A percentile compares a stretch with the other conserved stretches of the same genome.
Evolutionary conservation across 305 asterid species (phyloP).

Genomic region (Galium porrigens): DNA sequence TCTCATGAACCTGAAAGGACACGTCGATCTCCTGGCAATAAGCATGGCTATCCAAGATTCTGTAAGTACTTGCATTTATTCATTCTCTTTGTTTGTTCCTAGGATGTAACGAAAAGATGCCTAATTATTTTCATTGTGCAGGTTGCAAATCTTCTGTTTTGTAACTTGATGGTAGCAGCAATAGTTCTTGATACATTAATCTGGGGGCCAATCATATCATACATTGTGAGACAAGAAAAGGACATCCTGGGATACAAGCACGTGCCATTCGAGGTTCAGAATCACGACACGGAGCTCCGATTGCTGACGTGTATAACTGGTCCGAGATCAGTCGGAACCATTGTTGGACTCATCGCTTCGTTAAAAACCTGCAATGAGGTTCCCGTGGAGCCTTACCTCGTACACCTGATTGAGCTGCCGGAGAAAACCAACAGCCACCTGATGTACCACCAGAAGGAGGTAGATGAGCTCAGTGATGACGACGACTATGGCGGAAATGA

Average conservation of each 20-base stretch:
- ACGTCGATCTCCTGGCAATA: constrained; percentile 67
- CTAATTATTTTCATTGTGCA: constrained; percentile 23
- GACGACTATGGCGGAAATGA: constrained; percentile 91
- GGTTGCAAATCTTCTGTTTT: constrained; percentile 49
- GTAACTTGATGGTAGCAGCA: constrained; percentile 55
- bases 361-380: constrained; percentile 46
- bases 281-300: constrained; percentile 61
- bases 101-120: neutral
- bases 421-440: constrained; percentile 50
- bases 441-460: constrained; percentile 65
- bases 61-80: constrained; percentile 33
- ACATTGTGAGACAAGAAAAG: constrained; percentile 61
- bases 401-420: constrained; percentile 87
- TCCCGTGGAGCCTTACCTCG: constrained; percentile 61
- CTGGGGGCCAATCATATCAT: constrained; percentile 75
- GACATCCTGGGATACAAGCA: constrained; percentile 62
- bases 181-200: constrained; percentile 64
- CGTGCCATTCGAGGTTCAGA: constrained; percentile 48
- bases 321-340: constrained; percentile 78
- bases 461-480: constrained; percentile 76
- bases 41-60: constrained; percentile 40
- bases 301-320: constrained; percentile 64
- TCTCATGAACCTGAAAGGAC: constrained; percentile 92
- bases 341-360: constrained; percentile 64
- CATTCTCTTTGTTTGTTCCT: neutral